Evolutionary conservation across 2,329 filamentous ascomycete species (phyloP), one percentile per base, ranked within the genome.

Genomic region (Aureobasidium leucospermi): DNA sequence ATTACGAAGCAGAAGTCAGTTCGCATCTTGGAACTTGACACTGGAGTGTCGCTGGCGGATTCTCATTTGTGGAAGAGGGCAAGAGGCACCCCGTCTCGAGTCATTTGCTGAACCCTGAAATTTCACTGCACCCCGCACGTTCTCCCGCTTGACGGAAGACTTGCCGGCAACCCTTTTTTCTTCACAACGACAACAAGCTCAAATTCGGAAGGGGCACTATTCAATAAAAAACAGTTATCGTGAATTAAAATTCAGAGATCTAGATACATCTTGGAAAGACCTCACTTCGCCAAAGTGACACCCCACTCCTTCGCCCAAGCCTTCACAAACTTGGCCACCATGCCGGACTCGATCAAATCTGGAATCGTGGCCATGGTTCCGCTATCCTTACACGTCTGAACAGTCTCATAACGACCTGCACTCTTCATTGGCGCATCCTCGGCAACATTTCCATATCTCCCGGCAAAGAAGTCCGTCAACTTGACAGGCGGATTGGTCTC

Each of bases 401-500:
- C 19, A 2, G 65, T 67, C 52, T 66, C 65, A 46, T 60, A 67
- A 64, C 32, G 43, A 58, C 19, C 64, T 29, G 58, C 58, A 29
- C 48, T 60, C 8, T 64, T 64, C 13, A 55, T 52, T 28, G 63
- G 53, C 19, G 58, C 58, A 10, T 60, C 42, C 2, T 55, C 61
- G n/a, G 23, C 36, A 9, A 39, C 42, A 47, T 55, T 55, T 9
- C 63, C 68, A 55, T 70, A 71, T 61, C 70, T 71, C 16, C 62
- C 52, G 13, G 60, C 62, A 53, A 68, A 71, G 60, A 71, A 71
- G 13, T 70, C 70, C 2, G 69, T 38, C 31, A 71, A 56, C 61
- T 71, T 71, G 43, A 71, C 66, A 8, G 67, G 66, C 16, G 70
- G 68, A 49, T 70, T 71, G 52, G 58, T 63, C 23, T 56, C 61